These are phyloP conservation scores for Xylaria sp. DNA, from an alignment of 2,329 filamentous ascomycete genomes.

Conservation along the genomic window DNA sequence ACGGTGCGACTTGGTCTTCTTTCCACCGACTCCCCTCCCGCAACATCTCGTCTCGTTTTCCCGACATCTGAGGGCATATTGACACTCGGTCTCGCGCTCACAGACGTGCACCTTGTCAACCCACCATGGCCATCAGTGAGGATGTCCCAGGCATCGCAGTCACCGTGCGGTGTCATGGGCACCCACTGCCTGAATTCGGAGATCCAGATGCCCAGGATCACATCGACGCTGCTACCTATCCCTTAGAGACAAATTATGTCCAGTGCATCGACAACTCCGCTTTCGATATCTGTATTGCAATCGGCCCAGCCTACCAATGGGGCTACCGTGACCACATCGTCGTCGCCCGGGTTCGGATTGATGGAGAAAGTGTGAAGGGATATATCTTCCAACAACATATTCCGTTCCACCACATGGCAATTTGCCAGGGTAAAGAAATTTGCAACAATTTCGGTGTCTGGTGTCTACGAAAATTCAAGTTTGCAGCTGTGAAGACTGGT, in stretches of 20 bases:
- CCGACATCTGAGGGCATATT: no score
- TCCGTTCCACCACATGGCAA: no score
- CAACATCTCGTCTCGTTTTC: no score
- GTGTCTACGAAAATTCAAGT: conserved; percentile 33
- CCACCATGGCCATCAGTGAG: conserved; percentile 36
- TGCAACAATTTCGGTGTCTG: conserved; percentile 4
- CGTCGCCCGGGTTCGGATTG: conserved; percentile 27
- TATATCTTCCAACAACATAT: not conserved
- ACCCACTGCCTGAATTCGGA: conserved; percentile 34
- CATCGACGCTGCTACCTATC: not conserved
- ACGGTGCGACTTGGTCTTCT: no score
- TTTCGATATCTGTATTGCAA: conserved; percentile 33
- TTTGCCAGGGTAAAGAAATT: conserved; percentile 5
- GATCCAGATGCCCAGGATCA: conserved; percentile 31
- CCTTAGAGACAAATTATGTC: conserved; percentile 38
- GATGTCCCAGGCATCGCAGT: conserved; percentile 36
- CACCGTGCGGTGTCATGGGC: conserved; percentile 30
- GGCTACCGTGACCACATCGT: conserved; percentile 34
- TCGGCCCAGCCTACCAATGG: conserved; percentile 36
- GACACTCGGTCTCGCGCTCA: not conserved
- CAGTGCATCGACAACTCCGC: conserved; percentile 38
- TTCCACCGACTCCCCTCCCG: no score
- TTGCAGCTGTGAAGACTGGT: conserved; percentile 39
- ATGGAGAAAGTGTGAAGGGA: conserved; percentile 30
- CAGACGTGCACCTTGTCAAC: not conserved